Percentiles rank a stretch among this genome's conserved stretches.
Evolutionary conservation across 176 grass and related monocot species (phyloP).

Genomic region (Aegilops sharonensis): DNA sequence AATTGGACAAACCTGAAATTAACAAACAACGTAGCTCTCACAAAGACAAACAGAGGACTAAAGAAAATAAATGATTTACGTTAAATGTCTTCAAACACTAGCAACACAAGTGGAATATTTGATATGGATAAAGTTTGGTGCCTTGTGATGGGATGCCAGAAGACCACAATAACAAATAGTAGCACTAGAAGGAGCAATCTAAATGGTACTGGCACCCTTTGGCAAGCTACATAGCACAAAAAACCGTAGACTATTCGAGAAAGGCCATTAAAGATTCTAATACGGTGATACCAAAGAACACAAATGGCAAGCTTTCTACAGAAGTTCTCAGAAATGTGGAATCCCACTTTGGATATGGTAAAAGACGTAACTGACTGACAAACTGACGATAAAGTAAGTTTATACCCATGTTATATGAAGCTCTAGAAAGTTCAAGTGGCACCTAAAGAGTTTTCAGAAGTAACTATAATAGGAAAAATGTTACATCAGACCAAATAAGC

Average conservation of each 20-base stretch:
- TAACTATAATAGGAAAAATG: background rate
- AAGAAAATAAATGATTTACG: background rate
- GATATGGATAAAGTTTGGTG: background rate
- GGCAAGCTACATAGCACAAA: background rate
- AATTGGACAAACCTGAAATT: constrained; percentile 56
- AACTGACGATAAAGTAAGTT: background rate
- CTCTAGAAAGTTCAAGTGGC: background rate
- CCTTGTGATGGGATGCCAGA: background rate
- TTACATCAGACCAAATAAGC: background rate
- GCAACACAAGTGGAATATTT: constrained; percentile 7
- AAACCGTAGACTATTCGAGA: background rate
- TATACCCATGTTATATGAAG: background rate
- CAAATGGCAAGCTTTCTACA: background rate
- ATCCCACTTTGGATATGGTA: background rate
- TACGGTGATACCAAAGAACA: background rate
- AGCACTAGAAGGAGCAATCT: background rate
- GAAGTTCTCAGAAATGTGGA: background rate
- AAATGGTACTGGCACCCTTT: background rate
- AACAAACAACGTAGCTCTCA: background rate
- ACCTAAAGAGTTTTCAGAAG: background rate
- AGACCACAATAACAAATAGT: constrained; percentile 12
- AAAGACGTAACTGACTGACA: constrained; percentile 9
- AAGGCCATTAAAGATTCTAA: background rate
- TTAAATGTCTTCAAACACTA: background rate
- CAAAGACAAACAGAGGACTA: background rate